Conservation (phyloP, 2,329 filamentous ascomycete genomes). For the Helminthosporium solani region DNA sequence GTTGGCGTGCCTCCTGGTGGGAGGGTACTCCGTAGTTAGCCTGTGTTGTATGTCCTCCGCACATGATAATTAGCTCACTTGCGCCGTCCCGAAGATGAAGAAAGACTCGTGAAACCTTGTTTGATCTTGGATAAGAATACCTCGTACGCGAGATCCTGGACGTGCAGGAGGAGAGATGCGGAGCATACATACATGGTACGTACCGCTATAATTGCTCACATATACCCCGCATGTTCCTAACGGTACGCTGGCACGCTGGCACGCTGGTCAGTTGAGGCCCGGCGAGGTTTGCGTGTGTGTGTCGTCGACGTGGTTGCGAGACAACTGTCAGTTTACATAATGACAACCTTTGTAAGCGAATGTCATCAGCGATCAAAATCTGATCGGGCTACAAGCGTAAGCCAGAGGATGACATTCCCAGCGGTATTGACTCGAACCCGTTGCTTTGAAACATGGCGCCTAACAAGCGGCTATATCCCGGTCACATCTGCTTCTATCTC, state of each 20-base stretch:
- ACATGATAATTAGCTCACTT: no score
- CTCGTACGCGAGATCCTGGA: constrained; percentile 3
- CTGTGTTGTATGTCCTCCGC: no score
- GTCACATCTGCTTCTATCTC: constrained; percentile 3
- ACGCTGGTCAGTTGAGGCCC: background rate
- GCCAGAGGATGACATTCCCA: background rate
- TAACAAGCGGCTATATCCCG: constrained; percentile 5
- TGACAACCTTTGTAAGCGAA: background rate
- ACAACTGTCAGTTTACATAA: background rate
- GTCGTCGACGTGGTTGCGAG: background rate
- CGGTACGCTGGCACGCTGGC: no score
- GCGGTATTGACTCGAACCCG: background rate
- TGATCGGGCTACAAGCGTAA: background rate
- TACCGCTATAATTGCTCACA: background rate
- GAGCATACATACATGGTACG: background rate
- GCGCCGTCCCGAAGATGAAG: no score
- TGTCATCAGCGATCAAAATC: background rate
- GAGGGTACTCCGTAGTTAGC: no score
- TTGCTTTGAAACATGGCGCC: constrained; percentile 1
- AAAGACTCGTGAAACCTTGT: constrained; percentile 9
- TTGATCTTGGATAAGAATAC: background rate
- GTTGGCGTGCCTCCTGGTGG: background rate
- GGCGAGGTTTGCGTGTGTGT: background rate
- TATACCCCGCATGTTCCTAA: constrained; percentile 7
- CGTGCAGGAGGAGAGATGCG: constrained; percentile 5